Evolutionary conservation across 257 asterid genomes (phyloP), one percentile per base, ranked within the genome.

Genomic region (Henckelia pumila): DNA sequence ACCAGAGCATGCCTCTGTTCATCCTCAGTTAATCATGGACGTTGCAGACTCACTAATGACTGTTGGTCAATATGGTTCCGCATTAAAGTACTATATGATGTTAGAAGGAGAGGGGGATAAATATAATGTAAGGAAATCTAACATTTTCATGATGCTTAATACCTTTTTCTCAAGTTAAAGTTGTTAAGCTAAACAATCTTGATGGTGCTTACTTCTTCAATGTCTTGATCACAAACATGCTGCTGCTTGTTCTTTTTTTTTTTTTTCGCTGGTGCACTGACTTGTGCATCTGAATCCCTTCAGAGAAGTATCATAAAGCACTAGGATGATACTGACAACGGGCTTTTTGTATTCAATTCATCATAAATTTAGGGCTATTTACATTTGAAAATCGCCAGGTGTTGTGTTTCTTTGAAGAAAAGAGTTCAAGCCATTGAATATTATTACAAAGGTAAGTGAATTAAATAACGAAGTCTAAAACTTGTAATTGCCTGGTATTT

Each of bases 81-180:
- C 95, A 62, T 73, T 85, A 57, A 84, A 75, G 74, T 89, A 87
- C 83, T 89, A 89, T 76, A 69, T 71, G 88, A 84, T 84, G 83
- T 64, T 89, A 70, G 78, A 78, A 55, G 83, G 82, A 53, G 80
- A 69, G 65, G 78, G 75, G 28, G 71, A 78, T 28, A 76, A 81
- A 77, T 63, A 78, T 67, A 81, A 79, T 63, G 86, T 80, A 74
- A 74, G 81, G 32, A 53, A 63, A 69, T 58, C 56, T 56, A 63
- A 66, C 40, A 44, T 50, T 69, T 25, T 67, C 25, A n/a, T 69
- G 13, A 55, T 59, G 3, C 44, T 52, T 69, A 53, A 21, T 65
- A 44, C 26, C 40, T 21, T 3, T 53, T 53, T 25, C 55, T 22
- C 8, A 7, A 7, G 4, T 0, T 0, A 61, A 19, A 5, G 1